phyloP scores from a whole-genome alignment of 2,329 filamentous ascomycete species.

The Phaeoacremonium minimum region DNA sequence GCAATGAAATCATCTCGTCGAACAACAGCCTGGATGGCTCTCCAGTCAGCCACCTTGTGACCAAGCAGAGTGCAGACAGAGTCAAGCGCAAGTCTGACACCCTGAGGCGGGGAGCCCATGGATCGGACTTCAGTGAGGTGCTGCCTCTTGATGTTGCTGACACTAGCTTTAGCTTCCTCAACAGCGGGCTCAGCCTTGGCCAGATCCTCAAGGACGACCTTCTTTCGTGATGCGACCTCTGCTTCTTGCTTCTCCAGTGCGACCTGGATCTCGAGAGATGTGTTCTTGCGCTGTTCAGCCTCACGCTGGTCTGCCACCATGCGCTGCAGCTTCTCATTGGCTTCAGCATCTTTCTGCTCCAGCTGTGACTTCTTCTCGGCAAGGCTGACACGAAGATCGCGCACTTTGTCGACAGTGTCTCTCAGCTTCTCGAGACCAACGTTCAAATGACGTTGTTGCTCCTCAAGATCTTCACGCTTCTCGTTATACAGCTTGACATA shows the following conservation, averaged over 20 bases:
- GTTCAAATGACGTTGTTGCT: conserved; percentile 97
- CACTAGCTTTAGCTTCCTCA: conserved; percentile 86
- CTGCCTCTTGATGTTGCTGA: conserved; percentile 97
- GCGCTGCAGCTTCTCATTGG: conserved; percentile 92
- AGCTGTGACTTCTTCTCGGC: conserved; percentile 93
- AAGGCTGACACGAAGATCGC: conserved; percentile 83
- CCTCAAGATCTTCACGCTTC: conserved; percentile 96
- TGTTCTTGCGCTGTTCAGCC: conserved; percentile 84
- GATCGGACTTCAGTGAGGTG: conserved; percentile 96
- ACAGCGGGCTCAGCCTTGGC: conserved; percentile 92
- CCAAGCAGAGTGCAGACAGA: conserved; percentile 95
- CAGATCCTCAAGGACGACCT: conserved; percentile 82
- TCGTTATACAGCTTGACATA: conserved; percentile 97
- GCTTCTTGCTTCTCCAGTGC: conserved; percentile 85
- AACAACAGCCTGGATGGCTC: conserved; percentile 81
- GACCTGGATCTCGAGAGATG: conserved; percentile 83
- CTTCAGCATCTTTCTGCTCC: conserved; percentile 89
- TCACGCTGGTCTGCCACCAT: conserved; percentile 97
- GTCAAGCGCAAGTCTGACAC: conserved; percentile 88
- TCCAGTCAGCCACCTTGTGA: conserved; percentile 88
- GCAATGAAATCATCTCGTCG: conserved; percentile 95
- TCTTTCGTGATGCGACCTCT: conserved; percentile 76
- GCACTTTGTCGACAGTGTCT: conserved; percentile 96
- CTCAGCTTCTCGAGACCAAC: conserved; percentile 95
- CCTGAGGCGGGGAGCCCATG: conserved; percentile 87